A percentile compares a stretch with the other conserved stretches of the same genome.
Conservation (phyloP, 1,284 basidiomycete species). For the Prillingera fragicola region DNA sequence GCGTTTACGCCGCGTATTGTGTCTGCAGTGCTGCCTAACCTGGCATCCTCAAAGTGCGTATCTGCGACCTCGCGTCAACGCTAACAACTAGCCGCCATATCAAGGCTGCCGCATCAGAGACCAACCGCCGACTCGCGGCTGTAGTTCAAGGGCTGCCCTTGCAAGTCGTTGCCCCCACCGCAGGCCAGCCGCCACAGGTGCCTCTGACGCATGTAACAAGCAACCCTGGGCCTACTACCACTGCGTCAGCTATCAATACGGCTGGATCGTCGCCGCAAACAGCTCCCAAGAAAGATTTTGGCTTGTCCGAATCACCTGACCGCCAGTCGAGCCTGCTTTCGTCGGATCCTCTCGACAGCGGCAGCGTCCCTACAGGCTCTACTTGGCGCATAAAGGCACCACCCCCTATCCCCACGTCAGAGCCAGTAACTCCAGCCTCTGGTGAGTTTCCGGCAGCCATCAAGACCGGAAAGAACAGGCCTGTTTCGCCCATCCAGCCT, state of each 20-base stretch:
- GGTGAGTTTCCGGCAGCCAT: slow-evolving; percentile 22
- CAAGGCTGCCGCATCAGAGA: slow-evolving; percentile 74
- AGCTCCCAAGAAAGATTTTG: slow-evolving; percentile 22
- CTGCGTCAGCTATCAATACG: too few species aligned
- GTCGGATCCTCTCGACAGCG: slow-evolving; percentile 31
- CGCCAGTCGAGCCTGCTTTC: slow-evolving; percentile 7
- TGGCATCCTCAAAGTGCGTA: slow-evolving; percentile 58
- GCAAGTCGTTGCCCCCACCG: slow-evolving; percentile 54
- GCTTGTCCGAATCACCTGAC: slow-evolving; percentile 8
- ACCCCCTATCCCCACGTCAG: slow-evolving; percentile 46
- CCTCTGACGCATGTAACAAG: not conserved
- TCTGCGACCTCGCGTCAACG: not conserved
- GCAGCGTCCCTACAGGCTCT: slow-evolving; percentile 4
- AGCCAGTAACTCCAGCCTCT: slow-evolving; percentile 42
- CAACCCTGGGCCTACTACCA: slow-evolving; percentile 9
- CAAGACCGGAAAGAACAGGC: slow-evolving; percentile 20
- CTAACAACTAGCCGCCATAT: slow-evolving; percentile 59
- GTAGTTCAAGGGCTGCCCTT: slow-evolving; percentile 77
- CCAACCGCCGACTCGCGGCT: slow-evolving; percentile 76
- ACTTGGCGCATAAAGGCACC: slow-evolving; percentile 10
- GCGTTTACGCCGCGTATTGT: slow-evolving; percentile 91
- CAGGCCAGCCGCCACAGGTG: slow-evolving; percentile 5
- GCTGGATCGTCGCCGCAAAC: slow-evolving; percentile 29
- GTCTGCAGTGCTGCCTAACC: slow-evolving; percentile 84
- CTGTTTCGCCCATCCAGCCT: slow-evolving; percentile 27